Conservation (phyloP, 371 early-diverging fungal species). For the Mucor sp. region DNA sequence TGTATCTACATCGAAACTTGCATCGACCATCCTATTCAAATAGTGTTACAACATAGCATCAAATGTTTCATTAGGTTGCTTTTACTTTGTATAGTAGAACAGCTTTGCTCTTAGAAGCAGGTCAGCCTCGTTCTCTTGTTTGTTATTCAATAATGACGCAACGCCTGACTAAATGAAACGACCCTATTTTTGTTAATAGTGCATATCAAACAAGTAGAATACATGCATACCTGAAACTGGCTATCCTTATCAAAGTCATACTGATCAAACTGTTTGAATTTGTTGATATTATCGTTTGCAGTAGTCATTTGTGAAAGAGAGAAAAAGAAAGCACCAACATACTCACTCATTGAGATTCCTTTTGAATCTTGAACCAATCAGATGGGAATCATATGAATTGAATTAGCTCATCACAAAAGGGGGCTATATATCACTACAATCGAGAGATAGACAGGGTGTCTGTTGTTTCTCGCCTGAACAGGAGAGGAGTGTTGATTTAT, state of each 20-base stretch:
- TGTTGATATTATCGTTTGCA: background rate
- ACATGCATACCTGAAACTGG: slow-evolving; percentile 19
- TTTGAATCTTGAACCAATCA: background rate
- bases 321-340: background rate
- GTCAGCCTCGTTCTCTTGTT: slow-evolving; percentile 20
- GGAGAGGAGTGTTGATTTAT: no score
- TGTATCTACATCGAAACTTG: slow-evolving; percentile 16
- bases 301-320: background rate
- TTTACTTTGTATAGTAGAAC: slow-evolving; percentile 36
- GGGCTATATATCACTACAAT: no score
- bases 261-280: slow-evolving; percentile 10
- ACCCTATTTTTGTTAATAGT: background rate
- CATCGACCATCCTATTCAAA: background rate
- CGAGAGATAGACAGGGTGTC: background rate
- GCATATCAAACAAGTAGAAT: background rate
- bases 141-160: slow-evolving; percentile 22
- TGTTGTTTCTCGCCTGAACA: no score
- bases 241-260: slow-evolving; percentile 28
- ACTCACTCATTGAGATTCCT: background rate
- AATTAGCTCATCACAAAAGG: background rate
- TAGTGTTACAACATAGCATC: background rate
- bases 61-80: background rate
- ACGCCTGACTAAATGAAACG: slow-evolving; percentile 14
- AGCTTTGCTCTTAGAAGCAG: slow-evolving; percentile 23
- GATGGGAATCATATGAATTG: background rate